Evolutionary conservation across 768 basidiomycete genomes (phyloP).

Genomic region (Termitomyces sp.): DNA sequence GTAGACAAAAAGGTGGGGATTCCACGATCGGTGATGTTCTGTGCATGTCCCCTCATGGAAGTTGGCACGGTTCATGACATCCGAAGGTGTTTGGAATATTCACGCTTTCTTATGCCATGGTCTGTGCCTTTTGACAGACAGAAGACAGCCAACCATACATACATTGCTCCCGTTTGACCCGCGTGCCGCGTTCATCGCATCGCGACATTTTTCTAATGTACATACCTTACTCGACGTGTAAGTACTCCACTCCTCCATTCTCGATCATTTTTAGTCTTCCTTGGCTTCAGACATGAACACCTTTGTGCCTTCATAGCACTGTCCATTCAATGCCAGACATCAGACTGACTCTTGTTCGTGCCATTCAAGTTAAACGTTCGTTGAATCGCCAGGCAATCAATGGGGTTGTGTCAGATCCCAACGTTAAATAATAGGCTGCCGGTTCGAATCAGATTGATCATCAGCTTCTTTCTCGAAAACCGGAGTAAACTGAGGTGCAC

Average conservation of each 20-base stretch:
- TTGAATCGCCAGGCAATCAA: neutral
- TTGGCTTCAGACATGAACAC: neutral
- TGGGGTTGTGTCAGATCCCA: neutral
- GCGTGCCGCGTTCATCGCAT: neutral
- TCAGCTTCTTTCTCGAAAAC: slow-evolving; percentile 1
- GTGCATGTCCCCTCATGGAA: neutral
- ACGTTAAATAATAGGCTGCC: neutral
- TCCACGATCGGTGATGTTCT: neutral
- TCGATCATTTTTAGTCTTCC: neutral
- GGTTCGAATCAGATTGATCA: slow-evolving; percentile 1
- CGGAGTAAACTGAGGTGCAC: neutral
- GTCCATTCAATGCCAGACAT: neutral
- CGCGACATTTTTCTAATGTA: neutral
- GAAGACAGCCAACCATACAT: neutral
- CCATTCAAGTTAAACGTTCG: neutral
- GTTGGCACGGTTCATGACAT: neutral
- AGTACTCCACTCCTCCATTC: neutral
- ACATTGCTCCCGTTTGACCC: neutral
- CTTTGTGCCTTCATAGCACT: neutral
- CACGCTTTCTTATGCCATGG: neutral
- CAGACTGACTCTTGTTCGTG: neutral
- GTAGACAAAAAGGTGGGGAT: neutral
- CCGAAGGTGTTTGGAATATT: neutral
- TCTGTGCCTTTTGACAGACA: neutral
- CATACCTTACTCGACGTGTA: no score